phyloP scores from a whole-genome alignment of 192 early-diverging fungal species.

The Rhizophagus prolifer region DNA sequence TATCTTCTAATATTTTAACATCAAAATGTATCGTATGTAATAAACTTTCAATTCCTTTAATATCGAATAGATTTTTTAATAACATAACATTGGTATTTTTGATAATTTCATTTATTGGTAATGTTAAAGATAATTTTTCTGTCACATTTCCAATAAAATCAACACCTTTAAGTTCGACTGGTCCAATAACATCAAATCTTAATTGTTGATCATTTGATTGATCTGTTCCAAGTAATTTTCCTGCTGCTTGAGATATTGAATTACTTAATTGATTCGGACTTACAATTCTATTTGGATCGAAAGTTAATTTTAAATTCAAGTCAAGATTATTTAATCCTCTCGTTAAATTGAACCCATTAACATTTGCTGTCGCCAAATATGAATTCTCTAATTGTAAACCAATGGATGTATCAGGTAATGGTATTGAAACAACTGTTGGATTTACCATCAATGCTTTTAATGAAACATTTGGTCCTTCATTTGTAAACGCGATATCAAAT shows the following conservation, averaged over 20 bases:
- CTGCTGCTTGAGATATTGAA: not conserved
- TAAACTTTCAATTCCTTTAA: not conserved
- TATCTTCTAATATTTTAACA: not conserved
- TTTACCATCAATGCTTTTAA: not conserved
- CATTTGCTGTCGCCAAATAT: not conserved
- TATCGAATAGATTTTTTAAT: not conserved
- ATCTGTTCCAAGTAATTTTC: not conserved
- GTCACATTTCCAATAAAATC: not conserved
- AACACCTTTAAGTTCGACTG: not conserved
- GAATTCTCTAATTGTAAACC: not conserved
- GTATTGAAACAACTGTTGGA: not conserved
- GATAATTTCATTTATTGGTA: conserved; percentile 8
- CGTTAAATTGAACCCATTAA: not conserved
- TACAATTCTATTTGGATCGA: not conserved
- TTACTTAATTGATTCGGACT: not conserved
- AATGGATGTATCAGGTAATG: not conserved
- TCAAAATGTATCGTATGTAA: not conserved
- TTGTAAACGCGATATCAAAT: not conserved
- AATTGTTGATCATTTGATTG: not conserved
- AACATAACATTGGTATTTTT: not conserved
- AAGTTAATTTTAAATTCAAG: not conserved
- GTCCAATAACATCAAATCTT: not conserved
- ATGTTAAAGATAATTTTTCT: not conserved
- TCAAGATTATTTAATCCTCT: not conserved
- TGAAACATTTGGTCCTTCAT: not conserved